Evolutionary conservation across 2,329 filamentous ascomycete species (phyloP), one percentile per base, ranked within the genome.

Genomic region (Ascochyta fabae): DNA sequence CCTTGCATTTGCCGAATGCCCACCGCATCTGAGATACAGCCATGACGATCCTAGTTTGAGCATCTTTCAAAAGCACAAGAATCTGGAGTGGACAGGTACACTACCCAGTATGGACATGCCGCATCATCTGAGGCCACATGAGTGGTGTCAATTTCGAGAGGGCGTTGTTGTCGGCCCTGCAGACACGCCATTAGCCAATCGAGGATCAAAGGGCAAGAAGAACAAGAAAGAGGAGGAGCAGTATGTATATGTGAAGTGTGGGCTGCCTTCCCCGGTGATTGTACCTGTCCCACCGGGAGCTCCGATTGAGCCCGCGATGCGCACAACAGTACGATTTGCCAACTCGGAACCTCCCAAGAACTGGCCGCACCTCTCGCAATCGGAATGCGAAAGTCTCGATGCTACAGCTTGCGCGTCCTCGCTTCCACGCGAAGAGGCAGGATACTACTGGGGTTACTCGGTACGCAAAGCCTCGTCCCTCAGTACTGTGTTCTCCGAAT

Each of bases 371-470:
- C 61, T 66, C 26, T 61, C 59, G 3, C 55, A 62, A 38, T 35
- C 60, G 7, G 60, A 70, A 12, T 67, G 68, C 19, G 63, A 68
- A 0, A 56, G 43, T 8, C 53, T 79, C 4, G 63, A 67, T 2
- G 86, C 84, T 1, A 82, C 87, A 49, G 84, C 88, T 15, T 87
- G 94, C 3, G 81, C 87, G 33, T 89, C 91, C 0, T 80, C 84
- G 24, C 78, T 83, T 3, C 92, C 92, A 1, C 84, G 91, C 53
- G 88, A 89, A 48, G 86, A 92, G 60, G 85, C 81, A 1, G 92
- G 92, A 0, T 95, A 92, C 75, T 96, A 93, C 77, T 96, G 92
- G 91, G 92, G 92, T 41, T 96, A 89, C 74, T 83, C 79, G 8
- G 86, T 92, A 3, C 85, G 92, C 24, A 85, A 83, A 58, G 87